Evolutionary conservation across 1,284 basidiomycete genomes (phyloP).

Genomic region (Porphyrellus sp.): DNA sequence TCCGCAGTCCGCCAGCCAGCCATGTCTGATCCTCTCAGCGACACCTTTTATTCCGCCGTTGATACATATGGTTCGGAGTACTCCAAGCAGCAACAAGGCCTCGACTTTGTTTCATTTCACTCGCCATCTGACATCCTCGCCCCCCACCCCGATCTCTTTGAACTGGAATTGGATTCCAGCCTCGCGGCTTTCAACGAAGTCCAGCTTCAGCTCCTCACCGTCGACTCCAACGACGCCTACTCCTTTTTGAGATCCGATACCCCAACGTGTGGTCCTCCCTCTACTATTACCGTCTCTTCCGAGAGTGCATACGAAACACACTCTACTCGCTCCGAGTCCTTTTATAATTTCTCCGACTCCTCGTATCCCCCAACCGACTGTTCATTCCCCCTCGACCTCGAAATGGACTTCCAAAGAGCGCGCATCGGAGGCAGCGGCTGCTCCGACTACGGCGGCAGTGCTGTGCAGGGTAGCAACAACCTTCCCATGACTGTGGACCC

Average conservation of each 20-base stretch:
- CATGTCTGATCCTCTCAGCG: slow-evolving; percentile 34
- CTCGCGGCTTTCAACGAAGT: slow-evolving; percentile 60
- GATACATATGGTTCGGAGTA: slow-evolving; percentile 39
- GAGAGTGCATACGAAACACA: slow-evolving; percentile 71
- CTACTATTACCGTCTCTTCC: slow-evolving; percentile 72
- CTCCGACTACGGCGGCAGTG: slow-evolving; percentile 49
- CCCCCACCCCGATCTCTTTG: slow-evolving; percentile 76
- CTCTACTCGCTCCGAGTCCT: slow-evolving; percentile 63
- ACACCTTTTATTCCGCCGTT: slow-evolving; percentile 34
- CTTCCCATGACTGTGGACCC: slow-evolving; percentile 47
- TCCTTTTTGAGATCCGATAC: slow-evolving; percentile 59
- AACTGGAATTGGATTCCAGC: slow-evolving; percentile 71
- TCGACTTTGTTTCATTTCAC: slow-evolving; percentile 69
- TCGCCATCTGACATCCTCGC: slow-evolving; percentile 63
- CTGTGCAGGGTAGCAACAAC: slow-evolving; percentile 39
- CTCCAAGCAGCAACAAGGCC: slow-evolving; percentile 40
- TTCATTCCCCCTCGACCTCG: slow-evolving; percentile 57
- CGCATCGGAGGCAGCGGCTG: slow-evolving; percentile 47
- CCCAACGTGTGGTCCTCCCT: slow-evolving; percentile 66
- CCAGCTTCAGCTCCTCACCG: slow-evolving; percentile 59
- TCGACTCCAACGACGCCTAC: slow-evolving; percentile 62
- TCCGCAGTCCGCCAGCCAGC: slow-evolving; percentile 29
- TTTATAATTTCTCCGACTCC: slow-evolving; percentile 59
- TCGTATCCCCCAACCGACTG: slow-evolving; percentile 51
- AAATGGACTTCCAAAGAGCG: slow-evolving; percentile 68